phyloP scores from a whole-genome alignment of 1,139 yeast species.

The Lodderomyces elongisporus region DNA sequence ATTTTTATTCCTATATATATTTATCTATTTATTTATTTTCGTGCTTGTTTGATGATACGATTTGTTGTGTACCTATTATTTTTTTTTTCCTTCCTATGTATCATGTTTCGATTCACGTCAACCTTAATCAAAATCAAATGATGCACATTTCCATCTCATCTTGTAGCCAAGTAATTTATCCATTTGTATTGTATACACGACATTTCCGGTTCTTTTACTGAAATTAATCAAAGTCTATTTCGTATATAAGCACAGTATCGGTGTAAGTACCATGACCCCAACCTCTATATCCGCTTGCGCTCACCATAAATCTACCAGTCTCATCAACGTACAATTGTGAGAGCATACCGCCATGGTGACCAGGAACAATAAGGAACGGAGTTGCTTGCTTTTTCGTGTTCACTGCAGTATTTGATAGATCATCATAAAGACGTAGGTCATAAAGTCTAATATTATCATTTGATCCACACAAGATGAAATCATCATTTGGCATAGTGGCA shows the following conservation, averaged over 20 bases:
- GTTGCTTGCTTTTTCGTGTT: slow-evolving; percentile 39
- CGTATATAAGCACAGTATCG: slow-evolving; percentile 77
- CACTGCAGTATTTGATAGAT: slow-evolving; percentile 18
- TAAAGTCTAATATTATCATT: slow-evolving; percentile 84
- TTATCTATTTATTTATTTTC: neutral
- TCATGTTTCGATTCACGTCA: too few relatives aligned
- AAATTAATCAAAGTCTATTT: slow-evolving; percentile 47
- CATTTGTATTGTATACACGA: neutral
- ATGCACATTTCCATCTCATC: too few relatives aligned
- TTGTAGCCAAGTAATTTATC: too few relatives aligned
- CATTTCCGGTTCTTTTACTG: slow-evolving; percentile 2
- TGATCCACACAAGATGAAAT: slow-evolving; percentile 82
- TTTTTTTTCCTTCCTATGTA: too few relatives aligned
- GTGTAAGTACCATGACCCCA: slow-evolving; percentile 81
- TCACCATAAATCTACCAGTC: slow-evolving; percentile 78
- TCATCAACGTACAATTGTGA: slow-evolving; percentile 71
- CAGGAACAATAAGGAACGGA: slow-evolving; percentile 60
- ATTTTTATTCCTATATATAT: neutral
- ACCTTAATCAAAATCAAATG: too few relatives aligned
- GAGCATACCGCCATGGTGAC: slow-evolving; percentile 55
- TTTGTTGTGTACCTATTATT: too few relatives aligned
- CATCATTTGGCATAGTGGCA: slow-evolving; percentile 72
- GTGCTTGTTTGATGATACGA: neutral
- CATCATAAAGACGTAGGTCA: slow-evolving; percentile 57
- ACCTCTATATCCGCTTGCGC: slow-evolving; percentile 93